Evolutionary conservation across 2,329 filamentous ascomycete species (phyloP), one percentile per base, ranked within the genome.

Genomic region (Penicillium psychrosexuale): DNA sequence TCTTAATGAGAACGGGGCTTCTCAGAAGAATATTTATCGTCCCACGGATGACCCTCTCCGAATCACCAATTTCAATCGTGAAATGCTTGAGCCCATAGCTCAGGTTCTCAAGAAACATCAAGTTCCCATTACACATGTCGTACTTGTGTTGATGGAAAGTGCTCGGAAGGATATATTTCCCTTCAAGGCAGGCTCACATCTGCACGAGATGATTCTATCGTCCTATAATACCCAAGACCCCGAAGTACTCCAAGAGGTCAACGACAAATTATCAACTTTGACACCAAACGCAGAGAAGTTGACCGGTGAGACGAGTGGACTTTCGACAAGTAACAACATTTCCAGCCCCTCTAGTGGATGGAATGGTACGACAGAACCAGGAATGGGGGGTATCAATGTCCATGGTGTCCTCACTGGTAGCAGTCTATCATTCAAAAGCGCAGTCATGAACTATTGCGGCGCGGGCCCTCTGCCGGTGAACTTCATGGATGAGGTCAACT

Each of bases 131-230:
- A 69, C 58, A 4, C 69, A 71, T 45, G 59, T 71, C 30, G 52
- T 71, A 15, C 43, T 71, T 27, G 57, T 71, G 30, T 59, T 66
- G 22, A 66, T 71, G 67, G 69, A 71, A 51, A 71, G 69, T 48
- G 56, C 65, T 9, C 61, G 69, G 19, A 70, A 71, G 38, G 69
- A 70, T 19, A 38, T 71, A 19, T 71, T 71, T 36, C 69, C 69
- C 5, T 57, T 71, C 8, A 64, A 61, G 44, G 51, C 60, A 27
- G 67, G 61, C 1, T 70, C 68, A 11, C 58, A 64, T 38, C 51
- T 71, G 12, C 65, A 71, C 42, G 38, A 64, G 8, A 51, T 59
- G 22, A 66, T 70, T 9, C 44, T 66, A 28, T 55, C 63, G 3
- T 63, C 66, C 5, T 62, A 68, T 42, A 51, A 53, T 17, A 58